Conservation (phyloP, 331 rosid genomes). For the Phaseolus coccineus region DNA sequence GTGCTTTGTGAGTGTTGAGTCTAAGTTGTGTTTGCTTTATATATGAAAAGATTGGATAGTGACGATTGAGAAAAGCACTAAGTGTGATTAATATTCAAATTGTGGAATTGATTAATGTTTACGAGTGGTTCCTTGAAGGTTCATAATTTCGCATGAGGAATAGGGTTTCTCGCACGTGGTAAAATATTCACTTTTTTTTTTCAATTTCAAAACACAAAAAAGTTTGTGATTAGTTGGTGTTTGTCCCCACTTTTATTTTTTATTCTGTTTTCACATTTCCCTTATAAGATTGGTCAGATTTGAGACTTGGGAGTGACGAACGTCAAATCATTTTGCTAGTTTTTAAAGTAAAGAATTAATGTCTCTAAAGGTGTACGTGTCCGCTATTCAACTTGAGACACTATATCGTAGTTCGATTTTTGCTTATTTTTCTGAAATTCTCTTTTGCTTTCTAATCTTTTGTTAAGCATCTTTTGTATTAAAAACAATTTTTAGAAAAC, state of each 20-base stretch:
- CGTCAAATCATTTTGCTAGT: too few species aligned
- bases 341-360: too few species aligned
- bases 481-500: too few species aligned
- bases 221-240: neutral
- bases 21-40: conserved; percentile 17
- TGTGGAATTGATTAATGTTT: neutral
- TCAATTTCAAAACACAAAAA: neutral
- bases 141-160: conserved; percentile 43
- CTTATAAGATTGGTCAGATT: neutral
- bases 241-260: neutral
- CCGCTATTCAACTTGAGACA: too few species aligned
- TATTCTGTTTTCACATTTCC: neutral
- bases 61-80: neutral
- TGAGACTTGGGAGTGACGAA: neutral
- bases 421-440: too few species aligned
- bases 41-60: neutral
- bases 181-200: neutral
- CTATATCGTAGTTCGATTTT: too few species aligned
- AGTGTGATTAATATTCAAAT: neutral
- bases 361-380: too few species aligned
- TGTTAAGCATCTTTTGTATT: too few species aligned
- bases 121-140: conserved; percentile 17
- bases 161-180: conserved; percentile 31
- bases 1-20: neutral
- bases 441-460: too few species aligned